These are phyloP conservation scores for Thymus mandschuricus DNA, from an alignment of 257 asterid genomes.

Conservation along the genomic window DNA sequence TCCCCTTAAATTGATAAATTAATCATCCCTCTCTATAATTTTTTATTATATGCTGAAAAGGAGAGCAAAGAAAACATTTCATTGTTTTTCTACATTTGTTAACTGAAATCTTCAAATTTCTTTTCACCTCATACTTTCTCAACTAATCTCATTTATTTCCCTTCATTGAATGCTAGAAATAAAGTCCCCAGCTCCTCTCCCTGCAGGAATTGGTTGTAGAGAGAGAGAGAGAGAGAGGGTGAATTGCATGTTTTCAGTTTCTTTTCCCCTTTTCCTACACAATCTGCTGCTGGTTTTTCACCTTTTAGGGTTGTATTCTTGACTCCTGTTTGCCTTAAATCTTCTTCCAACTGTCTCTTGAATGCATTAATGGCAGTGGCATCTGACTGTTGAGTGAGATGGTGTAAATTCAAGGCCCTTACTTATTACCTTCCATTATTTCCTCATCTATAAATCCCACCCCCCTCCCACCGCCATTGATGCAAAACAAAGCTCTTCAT, in stretches of 20 bases:
- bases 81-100: conserved; percentile 20
- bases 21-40: neutral
- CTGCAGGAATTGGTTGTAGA: conserved; percentile 64
- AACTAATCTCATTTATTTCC: conserved; percentile 83
- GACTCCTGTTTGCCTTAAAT: conserved; percentile 30
- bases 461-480: conserved; percentile 3
- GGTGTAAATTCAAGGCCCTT: conserved; percentile 62
- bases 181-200: conserved; percentile 55
- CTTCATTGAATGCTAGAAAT: conserved; percentile 75
- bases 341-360: conserved; percentile 48
- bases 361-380: conserved; percentile 70
- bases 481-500: neutral
- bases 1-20: conserved; percentile 32
- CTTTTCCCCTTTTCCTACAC: conserved; percentile 24
- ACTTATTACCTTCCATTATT: conserved; percentile 46
- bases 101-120: conserved; percentile 27
- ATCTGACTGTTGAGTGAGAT: conserved; percentile 51
- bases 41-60: neutral
- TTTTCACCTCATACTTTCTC: conserved; percentile 47
- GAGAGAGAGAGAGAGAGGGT: conserved; percentile 29
- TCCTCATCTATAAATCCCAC: conserved; percentile 60
- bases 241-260: conserved; percentile 23
- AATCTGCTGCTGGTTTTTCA: conserved; percentile 30
- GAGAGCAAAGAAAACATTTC: conserved; percentile 25
- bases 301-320: conserved; percentile 28